Base-by-base conservation (phyloP, 805 yeast species). In the Starmerella sp. region DNA sequence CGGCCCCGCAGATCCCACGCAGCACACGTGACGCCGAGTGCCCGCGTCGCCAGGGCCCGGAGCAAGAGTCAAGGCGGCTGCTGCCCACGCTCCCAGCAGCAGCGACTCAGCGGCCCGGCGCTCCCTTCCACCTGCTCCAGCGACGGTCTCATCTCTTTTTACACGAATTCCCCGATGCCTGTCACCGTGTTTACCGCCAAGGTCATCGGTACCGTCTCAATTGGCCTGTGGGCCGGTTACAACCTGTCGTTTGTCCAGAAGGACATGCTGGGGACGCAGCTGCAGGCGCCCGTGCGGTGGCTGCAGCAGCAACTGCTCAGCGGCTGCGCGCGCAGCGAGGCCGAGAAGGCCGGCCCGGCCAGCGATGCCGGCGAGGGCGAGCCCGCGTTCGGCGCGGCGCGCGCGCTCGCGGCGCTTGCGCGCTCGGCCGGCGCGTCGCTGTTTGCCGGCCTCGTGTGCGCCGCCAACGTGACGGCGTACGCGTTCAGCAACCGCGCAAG, bases 211-310 rank as follows among this genome's bases (percentile, higher is more conserved):
- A 69, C 71, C 34, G 66, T 66, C 32, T 62, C 71, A 15, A 58
- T 69, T 44, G 72, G 72, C 28, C 57, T 68, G 29, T 64, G 69
- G 60, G 68, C 72, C 48, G 71, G 71, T 30, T 62, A 63, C 47
- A 63, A 67, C 57, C 47, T 59, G 17, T 61, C 66, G 10, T 48
- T 63, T 17, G 50, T 62, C 54, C 43, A 53, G 52, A 5, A 36
- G 30, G 41, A 13, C 35, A 53, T 62, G 46, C 52, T 11, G 29
- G 43, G 35, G 42, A 1, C 46, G 14, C 15, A 41, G n/a, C 43
- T 7, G 32, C 36, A 17, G 17, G 6, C 17, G 29, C 48, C 37
- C 31, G 15, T 39, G 37, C 54, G 41, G n/a, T 38, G 41, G 30
- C 22, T 36, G 10, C 41, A 29, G 32, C 41, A 47, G 50, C 50